phyloP scores from a whole-genome alignment of 495 filamentous ascomycete genomes.

The Penicillium bialowiezense region DNA sequence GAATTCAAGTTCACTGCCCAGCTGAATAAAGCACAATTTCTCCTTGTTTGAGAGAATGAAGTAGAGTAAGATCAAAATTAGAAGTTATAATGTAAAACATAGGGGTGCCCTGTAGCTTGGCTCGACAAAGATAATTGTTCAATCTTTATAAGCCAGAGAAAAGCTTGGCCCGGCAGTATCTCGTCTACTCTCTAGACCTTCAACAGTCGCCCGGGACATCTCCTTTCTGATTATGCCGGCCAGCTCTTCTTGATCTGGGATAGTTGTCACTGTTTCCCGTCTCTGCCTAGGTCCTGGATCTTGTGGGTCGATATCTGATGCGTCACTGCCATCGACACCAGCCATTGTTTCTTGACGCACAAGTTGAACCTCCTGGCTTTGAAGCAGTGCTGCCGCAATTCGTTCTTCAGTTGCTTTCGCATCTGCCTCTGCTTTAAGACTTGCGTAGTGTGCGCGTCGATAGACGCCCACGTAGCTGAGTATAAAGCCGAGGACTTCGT shows the following conservation, averaged over 20 bases:
- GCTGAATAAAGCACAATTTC: no score
- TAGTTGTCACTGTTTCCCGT: constrained; percentile 4
- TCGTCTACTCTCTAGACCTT: background rate
- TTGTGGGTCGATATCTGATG: background rate
- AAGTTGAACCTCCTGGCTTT: background rate
- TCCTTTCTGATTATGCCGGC: constrained; percentile 13
- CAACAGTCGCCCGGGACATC: constrained; percentile 11
- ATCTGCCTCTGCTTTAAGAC: constrained; percentile 31
- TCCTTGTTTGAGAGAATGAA: no score
- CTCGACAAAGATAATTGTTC: background rate
- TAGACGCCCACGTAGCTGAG: constrained; percentile 39
- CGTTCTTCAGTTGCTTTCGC: constrained; percentile 22
- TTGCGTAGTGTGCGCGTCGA: constrained; percentile 35
- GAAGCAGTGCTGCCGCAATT: constrained; percentile 24
- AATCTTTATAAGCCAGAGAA: constrained; percentile 10
- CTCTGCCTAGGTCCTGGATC: background rate
- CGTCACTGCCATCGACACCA: background rate
- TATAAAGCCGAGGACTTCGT: constrained; percentile 28
- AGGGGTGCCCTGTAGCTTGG: no score
- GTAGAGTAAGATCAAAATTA: no score
- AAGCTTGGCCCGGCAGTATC: constrained; percentile 14
- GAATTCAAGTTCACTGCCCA: no score
- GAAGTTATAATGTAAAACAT: no score
- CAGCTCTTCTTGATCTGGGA: constrained; percentile 9
- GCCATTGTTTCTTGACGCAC: background rate